These are phyloP conservation scores for Lactifluus echinatus DNA, from an alignment of 768 basidiomycete species.

Conservation along the genomic window DNA sequence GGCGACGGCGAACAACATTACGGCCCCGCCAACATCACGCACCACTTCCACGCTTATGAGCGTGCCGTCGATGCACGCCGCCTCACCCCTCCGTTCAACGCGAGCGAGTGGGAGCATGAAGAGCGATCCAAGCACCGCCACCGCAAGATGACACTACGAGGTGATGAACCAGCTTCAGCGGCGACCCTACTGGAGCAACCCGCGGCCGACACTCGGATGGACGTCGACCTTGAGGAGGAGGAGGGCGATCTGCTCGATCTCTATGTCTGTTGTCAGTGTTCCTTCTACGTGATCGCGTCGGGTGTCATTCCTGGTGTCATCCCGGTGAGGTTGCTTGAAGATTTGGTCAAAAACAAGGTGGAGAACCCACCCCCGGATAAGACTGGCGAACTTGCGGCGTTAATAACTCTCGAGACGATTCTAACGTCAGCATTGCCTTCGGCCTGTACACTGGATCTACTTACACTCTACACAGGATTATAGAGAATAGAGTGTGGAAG, in stretches of 20 bases:
- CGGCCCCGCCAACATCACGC: conserved; percentile 49
- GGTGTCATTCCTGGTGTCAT: conserved; percentile 67
- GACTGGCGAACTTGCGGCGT: conserved; percentile 45
- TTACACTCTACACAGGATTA: conserved; percentile 37
- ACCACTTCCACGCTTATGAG: conserved; percentile 74
- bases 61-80: conserved; percentile 61
- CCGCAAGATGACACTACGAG: conserved; percentile 37
- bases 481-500: conserved; percentile 71
- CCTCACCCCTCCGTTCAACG: conserved; percentile 52
- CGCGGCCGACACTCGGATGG: conserved; percentile 25
- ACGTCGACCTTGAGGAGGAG: conserved; percentile 31
- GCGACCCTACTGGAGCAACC: conserved; percentile 15
- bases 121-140: conserved; percentile 45
- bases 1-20: conserved; percentile 41
- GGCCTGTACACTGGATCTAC: background rate
- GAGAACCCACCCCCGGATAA: conserved; percentile 50
- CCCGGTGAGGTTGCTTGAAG: conserved; percentile 51
- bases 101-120: conserved; percentile 49
- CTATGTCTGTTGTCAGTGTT: conserved; percentile 81
- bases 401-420: conserved; percentile 56
- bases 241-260: conserved; percentile 58
- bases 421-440: conserved; percentile 41
- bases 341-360: conserved; percentile 52
- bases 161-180: conserved; percentile 2
- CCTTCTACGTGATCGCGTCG: conserved; percentile 62